Evolutionary conservation across 2,329 filamentous ascomycete species (phyloP).

Genomic region (Colletotrichum scovillei): DNA sequence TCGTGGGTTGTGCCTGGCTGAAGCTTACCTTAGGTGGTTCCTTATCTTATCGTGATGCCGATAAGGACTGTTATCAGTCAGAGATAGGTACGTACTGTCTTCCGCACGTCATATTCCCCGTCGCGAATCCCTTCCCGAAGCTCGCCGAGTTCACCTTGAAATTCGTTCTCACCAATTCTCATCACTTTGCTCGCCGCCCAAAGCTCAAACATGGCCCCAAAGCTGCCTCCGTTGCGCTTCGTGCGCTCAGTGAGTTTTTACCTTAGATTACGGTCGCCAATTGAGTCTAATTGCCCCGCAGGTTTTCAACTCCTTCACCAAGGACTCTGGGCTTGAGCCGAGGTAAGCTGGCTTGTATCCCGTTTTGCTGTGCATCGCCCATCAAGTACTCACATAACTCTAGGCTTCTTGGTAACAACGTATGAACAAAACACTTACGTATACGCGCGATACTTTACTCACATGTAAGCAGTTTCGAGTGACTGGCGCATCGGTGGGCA

Average conservation of each 20-base stretch:
- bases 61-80: not conserved
- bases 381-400: not conserved
- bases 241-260: slow-evolving; percentile 66
- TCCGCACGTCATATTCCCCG: slow-evolving; percentile 16
- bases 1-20: not conserved
- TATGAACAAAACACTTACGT: slow-evolving; percentile 38
- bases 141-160: slow-evolving; percentile 11
- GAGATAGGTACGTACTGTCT: not conserved
- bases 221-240: slow-evolving; percentile 37
- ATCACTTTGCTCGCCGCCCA: not conserved
- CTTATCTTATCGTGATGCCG: not conserved
- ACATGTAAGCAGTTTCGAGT: slow-evolving; percentile 69
- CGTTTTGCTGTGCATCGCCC: not conserved
- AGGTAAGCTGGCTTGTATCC: slow-evolving; percentile 66
- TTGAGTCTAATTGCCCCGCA: slow-evolving; percentile 46
- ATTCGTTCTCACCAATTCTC: not conserved
- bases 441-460: not conserved
- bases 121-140: slow-evolving; percentile 15
- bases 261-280: not conserved
- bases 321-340: slow-evolving; percentile 88
- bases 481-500: slow-evolving; percentile 71
- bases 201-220: slow-evolving; percentile 25
- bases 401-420: slow-evolving; percentile 56
- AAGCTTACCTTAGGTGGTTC: not conserved
- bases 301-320: slow-evolving; percentile 89